Percentiles rank a stretch among this genome's conserved stretches.
These are phyloP conservation scores for Colletotrichum australisinense DNA, from an alignment of 2,329 filamentous ascomycete genomes.

Conservation along the genomic window DNA sequence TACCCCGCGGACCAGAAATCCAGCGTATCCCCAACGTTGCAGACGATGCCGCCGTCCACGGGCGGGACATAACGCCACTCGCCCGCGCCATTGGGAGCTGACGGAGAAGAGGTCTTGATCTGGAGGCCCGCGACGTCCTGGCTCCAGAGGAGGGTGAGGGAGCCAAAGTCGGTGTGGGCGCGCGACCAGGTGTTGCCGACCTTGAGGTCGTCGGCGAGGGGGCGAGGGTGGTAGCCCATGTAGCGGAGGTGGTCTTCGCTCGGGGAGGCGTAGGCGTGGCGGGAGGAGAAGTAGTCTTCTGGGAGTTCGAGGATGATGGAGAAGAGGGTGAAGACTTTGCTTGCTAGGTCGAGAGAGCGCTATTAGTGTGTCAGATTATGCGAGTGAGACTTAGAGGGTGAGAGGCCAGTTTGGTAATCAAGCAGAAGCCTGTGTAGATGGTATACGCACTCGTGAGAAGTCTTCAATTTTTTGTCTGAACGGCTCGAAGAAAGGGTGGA, in stretches of 20 bases:
- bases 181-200: conserved; percentile 42
- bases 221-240: conserved; percentile 63
- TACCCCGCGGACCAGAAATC: conserved; percentile 45
- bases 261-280: conserved; percentile 62
- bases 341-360: conserved; percentile 45
- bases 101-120: conserved; percentile 47
- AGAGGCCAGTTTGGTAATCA: conserved; percentile 51
- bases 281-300: conserved; percentile 61
- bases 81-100: conserved; percentile 36
- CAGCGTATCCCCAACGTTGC: conserved; percentile 52
- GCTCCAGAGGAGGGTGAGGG: conserved; percentile 63
- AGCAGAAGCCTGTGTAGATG: conserved; percentile 46
- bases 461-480: conserved; percentile 60
- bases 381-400: conserved; percentile 36
- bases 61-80: conserved; percentile 58
- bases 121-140: conserved; percentile 65
- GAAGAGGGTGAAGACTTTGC: conserved; percentile 43
- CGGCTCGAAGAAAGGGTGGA: conserved; percentile 49
- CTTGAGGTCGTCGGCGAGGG: conserved; percentile 50
- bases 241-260: conserved; percentile 67
- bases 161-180: conserved; percentile 63
- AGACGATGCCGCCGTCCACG: conserved; percentile 56
- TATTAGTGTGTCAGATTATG: conserved; percentile 30
- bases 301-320: conserved; percentile 65
- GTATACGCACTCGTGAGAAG: conserved; percentile 56